Conservation (phyloP, 139 green algal species). For the Tetradesmus obliquus region DNA sequence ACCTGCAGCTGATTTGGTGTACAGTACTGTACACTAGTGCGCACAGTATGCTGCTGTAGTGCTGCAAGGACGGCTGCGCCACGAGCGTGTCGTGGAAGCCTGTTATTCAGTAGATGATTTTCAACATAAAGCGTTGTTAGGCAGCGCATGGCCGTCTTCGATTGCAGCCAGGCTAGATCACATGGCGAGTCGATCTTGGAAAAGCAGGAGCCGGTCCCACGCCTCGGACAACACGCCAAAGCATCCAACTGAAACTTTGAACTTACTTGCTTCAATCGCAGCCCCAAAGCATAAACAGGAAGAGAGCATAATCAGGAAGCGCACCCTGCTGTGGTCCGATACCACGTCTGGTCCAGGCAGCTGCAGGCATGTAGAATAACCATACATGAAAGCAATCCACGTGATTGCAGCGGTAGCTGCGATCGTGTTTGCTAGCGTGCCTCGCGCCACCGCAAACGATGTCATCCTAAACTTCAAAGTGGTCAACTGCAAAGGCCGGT, state of each 20-base stretch:
- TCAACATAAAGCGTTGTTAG: not conserved
- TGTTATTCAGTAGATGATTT: too few species aligned
- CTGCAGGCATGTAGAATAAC: too few species aligned
- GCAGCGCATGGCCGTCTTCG: not conserved
- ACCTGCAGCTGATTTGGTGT: too few species aligned
- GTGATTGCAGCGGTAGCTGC: not conserved
- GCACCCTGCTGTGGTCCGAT: too few species aligned
- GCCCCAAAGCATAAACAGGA: too few species aligned
- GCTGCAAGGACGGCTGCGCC: too few species aligned
- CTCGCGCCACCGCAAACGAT: not conserved
- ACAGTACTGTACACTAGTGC: too few species aligned
- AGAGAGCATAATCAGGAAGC: too few species aligned
- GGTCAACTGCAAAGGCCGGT: not conserved
- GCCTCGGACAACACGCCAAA: not conserved
- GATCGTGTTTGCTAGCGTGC: not conserved
- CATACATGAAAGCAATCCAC: not conserved
- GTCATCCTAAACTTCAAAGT: not conserved
- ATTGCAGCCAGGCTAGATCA: not conserved
- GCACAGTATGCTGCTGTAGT: too few species aligned
- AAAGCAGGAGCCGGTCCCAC: not conserved
- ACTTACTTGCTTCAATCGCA: too few species aligned
- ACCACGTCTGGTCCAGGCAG: too few species aligned
- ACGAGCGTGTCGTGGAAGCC: too few species aligned
- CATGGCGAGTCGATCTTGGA: not conserved
- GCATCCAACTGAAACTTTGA: not conserved